Percentiles rank a stretch among this genome's conserved stretches.
Evolutionary conservation across 495 filamentous ascomycete genomes (phyloP).

Genomic region (Margaritispora aquatica): DNA sequence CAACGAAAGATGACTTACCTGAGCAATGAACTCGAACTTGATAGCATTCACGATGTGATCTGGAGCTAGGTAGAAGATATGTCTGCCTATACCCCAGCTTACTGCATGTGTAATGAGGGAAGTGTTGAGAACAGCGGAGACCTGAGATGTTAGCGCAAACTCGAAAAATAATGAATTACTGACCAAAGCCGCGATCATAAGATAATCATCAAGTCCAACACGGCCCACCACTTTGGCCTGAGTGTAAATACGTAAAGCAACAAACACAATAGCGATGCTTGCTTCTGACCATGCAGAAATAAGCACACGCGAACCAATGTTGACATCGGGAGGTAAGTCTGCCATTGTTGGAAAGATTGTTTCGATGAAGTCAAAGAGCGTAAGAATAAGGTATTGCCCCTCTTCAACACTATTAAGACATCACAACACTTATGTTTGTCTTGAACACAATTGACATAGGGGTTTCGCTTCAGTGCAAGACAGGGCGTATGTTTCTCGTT

Average conservation of each 20-base stretch:
- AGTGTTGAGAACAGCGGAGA: conserved; percentile 8
- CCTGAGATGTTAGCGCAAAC: background rate
- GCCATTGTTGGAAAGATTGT: no score
- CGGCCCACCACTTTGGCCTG: conserved; percentile 6
- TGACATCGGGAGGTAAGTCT: conserved; percentile 2
- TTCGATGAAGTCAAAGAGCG: no score
- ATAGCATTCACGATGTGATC: conserved; percentile 4
- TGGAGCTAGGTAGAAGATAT: conserved; percentile 3
- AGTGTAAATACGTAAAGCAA: background rate
- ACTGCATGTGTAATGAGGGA: conserved; percentile 11
- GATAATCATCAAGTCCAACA: conserved; percentile 7
- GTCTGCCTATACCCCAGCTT: conserved; percentile 10
- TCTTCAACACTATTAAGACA: background rate
- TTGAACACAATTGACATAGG: no score
- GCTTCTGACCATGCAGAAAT: conserved; percentile 7
- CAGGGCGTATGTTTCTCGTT: background rate
- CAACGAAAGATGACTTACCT: background rate
- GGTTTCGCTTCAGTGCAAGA: background rate
- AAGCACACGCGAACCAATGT: conserved; percentile 6
- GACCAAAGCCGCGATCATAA: conserved; percentile 5
- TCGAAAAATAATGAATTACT: background rate
- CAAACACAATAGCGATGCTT: conserved; percentile 5
- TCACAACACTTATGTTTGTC: no score
- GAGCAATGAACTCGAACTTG: conserved; percentile 10
- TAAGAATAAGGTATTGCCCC: background rate